A percentile compares a stretch with the other conserved stretches of the same genome.
Conservation (phyloP, 2,329 filamentous ascomycete genomes). For the Lasiodiplodia citricola region DNA sequence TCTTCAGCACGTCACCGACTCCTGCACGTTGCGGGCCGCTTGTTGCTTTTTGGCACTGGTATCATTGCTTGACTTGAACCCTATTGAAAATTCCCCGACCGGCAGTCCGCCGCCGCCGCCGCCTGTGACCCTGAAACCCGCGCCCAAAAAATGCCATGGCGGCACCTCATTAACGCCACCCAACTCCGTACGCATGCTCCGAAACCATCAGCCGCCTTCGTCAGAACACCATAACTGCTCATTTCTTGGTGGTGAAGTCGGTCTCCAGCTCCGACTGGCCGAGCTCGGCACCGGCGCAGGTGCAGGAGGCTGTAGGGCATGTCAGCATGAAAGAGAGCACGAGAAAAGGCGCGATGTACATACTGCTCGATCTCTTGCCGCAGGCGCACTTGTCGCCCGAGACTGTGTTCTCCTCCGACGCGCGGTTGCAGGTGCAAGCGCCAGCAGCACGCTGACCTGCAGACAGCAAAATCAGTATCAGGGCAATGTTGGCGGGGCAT, state of each 20-base stretch:
- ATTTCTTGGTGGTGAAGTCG: constrained; percentile 79
- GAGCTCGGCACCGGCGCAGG: constrained; percentile 76
- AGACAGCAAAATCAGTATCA: background rate
- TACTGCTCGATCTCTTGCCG: constrained; percentile 74
- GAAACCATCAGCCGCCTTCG: background rate
- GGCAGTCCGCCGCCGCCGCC: background rate
- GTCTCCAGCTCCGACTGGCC: constrained; percentile 72
- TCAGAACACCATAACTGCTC: constrained; percentile 16
- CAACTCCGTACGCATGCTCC: constrained; percentile 13
- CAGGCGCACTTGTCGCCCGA: constrained; percentile 73
- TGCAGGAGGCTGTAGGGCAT: constrained; percentile 59
- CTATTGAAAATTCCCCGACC: background rate
- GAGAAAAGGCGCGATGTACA: constrained; percentile 38
- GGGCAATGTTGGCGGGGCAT: background rate
- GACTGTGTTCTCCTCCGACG: constrained; percentile 70
- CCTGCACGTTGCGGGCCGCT: background rate
- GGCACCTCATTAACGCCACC: constrained; percentile 14
- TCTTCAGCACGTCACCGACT: background rate
- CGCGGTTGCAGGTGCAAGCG: constrained; percentile 80
- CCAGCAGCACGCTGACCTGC: constrained; percentile 74
- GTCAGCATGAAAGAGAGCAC: background rate
- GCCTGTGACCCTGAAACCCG: constrained; percentile 1
- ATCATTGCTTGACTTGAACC: constrained; percentile 6
- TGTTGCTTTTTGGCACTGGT: constrained; percentile 5
- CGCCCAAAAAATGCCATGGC: background rate